These are phyloP conservation scores for Physocladia obscura DNA, from an alignment of 192 early-diverging fungal species.

Conservation along the genomic window DNA sequence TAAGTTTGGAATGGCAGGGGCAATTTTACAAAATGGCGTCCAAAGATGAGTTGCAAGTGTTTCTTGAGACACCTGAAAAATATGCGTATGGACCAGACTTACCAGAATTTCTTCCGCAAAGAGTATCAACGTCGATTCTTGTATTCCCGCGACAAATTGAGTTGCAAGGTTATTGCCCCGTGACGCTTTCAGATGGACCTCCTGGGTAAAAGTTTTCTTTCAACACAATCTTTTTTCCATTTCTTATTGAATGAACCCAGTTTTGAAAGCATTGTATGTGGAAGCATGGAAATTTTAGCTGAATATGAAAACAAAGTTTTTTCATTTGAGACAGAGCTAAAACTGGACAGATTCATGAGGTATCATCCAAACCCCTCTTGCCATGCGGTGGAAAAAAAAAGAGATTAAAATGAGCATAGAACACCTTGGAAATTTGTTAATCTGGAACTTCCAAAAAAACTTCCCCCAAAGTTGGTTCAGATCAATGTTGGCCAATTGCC, in stretches of 20 bases:
- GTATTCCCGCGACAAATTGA: constrained; percentile 55
- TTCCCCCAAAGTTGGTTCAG: constrained; percentile 46
- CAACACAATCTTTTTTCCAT: background rate
- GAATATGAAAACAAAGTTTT: constrained; percentile 55
- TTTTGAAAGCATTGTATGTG: constrained; percentile 48
- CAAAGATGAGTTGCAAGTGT: constrained; percentile 32
- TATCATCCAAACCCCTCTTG: background rate
- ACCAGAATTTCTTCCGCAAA: constrained; percentile 45
- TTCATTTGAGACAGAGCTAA: constrained; percentile 29
- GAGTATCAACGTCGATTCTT: constrained; percentile 26
- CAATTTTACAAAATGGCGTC: constrained; percentile 43
- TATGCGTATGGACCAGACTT: constrained; percentile 40
- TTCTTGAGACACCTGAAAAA: constrained; percentile 41
- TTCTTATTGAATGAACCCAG: constrained; percentile 18
- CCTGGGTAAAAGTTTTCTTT: constrained; percentile 33
- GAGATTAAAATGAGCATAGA: constrained; percentile 25
- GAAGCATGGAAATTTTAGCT: constrained; percentile 35
- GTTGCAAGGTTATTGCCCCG: constrained; percentile 61
- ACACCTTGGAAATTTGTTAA: constrained; percentile 50
- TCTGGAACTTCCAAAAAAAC: constrained; percentile 48
- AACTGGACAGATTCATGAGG: constrained; percentile 46
- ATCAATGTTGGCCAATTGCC: constrained; percentile 45
- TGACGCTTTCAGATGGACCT: constrained; percentile 45
- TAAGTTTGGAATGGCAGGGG: constrained; percentile 21
- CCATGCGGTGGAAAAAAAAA: background rate